Evolutionary conservation across 345 rosid genomes (phyloP), one percentile per base, ranked within the genome.

Genomic region (Aegle marmelos): DNA sequence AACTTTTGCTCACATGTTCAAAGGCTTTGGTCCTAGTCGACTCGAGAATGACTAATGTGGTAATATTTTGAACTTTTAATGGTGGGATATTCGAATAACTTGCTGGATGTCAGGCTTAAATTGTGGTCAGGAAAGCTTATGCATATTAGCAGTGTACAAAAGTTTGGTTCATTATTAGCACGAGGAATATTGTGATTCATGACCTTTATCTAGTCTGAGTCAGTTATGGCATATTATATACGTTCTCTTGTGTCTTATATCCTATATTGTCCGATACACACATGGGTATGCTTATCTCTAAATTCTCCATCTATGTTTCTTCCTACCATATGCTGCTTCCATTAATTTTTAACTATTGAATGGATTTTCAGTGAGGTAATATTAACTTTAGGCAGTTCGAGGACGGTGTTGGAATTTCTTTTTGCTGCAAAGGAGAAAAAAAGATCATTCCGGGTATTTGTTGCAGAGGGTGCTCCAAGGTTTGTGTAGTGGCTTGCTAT

Each of bases 391-490:
- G 99, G 99, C 74, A 90, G 99, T 84, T 97, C 99, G 74, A 93
- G 91, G 85, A 94, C 99, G 31, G 98, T 97, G 61, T 79, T 93
- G 82, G 97, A 96, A 84, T 94, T 97, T 84, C 93, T 97, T 27
- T 94, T 91, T 85, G 97, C 98, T 80, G 99, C 99, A 73, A 94
- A 94, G 84, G 98, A 97, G 90, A 97, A 94, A 82, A 94, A 91
- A 77, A 87, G 97, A 86, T 93, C 99, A 71, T 97, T 97, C 72
- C 93, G 96, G 50, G 97, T 97, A 74, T 94, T 94, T 91, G 91
- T 96, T 21, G 95, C 99, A 0, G 99, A 97, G 85, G 99, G 99
- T 80, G 98, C 99, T 79, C 98, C 99, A 75, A 94, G 98, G 99
- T 94, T 79, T 77, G 87, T 83, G 60, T 70, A 60, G 67, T 25